A percentile compares a stretch with the other conserved stretches of the same genome.
Conservation (phyloP, 345 rosid genomes). For the Salix purpurea region DNA sequence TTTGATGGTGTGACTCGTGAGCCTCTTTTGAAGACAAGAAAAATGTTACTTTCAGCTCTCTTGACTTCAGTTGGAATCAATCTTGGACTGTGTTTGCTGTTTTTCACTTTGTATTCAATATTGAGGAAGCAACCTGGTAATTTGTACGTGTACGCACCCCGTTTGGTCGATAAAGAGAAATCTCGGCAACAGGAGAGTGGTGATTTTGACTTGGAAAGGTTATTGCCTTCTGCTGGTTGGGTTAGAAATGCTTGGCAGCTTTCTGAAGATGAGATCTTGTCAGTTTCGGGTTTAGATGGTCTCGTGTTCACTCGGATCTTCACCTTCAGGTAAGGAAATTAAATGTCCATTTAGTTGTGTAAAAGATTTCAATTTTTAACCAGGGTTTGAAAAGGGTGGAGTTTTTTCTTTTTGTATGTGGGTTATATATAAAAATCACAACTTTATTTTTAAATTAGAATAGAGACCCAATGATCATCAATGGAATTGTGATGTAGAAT, state of each 20-base stretch:
- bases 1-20: neutral
- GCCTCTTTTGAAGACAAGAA: slow-evolving; percentile 4
- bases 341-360: neutral
- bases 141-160: slow-evolving; percentile 59
- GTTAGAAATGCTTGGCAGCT: slow-evolving; percentile 60
- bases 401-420: neutral
- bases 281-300: slow-evolving; percentile 66
- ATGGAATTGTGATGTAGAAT: too few species aligned
- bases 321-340: slow-evolving; percentile 49
- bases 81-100: slow-evolving; percentile 74
- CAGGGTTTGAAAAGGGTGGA: neutral
- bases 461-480: too few species aligned
- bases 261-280: slow-evolving; percentile 61
- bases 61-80: slow-evolving; percentile 95
- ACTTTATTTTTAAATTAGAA: too few species aligned
- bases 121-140: slow-evolving; percentile 74
- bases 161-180: slow-evolving; percentile 40
- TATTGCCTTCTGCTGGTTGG: slow-evolving; percentile 87
- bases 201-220: slow-evolving; percentile 52
- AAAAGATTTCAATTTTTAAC: neutral
- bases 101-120: slow-evolving; percentile 74
- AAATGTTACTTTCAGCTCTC: slow-evolving; percentile 79
- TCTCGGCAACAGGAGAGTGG: slow-evolving; percentile 16
- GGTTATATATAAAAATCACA: neutral
- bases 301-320: slow-evolving; percentile 69